These are phyloP conservation scores for Cladorrhinum sp. DNA, from an alignment of 2,329 filamentous ascomycete genomes.

Conservation along the genomic window DNA sequence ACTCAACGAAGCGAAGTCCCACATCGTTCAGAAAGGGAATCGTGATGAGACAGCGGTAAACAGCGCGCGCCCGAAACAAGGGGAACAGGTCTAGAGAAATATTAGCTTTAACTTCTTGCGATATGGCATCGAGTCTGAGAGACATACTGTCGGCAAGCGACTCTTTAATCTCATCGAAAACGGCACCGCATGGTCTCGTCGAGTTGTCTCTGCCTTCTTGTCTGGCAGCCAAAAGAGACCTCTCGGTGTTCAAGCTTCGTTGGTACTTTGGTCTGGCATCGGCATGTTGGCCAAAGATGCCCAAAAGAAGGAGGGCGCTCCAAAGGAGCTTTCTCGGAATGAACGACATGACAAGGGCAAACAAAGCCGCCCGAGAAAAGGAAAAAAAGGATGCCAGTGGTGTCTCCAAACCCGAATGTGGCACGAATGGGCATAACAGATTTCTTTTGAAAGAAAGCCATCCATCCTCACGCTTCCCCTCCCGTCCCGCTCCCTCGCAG, in stretches of 20 bases:
- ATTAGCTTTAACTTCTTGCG: too few relatives aligned
- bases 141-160: neutral
- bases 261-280: neutral
- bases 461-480: neutral
- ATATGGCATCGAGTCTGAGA: too few relatives aligned
- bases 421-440: neutral
- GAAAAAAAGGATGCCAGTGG: neutral
- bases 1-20: conserved; percentile 41
- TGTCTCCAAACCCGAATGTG: neutral
- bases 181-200: neutral
- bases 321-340: neutral
- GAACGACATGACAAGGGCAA: neutral
- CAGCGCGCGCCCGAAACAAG: conserved; percentile 26
- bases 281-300: neutral
- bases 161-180: neutral
- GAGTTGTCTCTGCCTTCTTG: neutral
- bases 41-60: conserved; percentile 40
- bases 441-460: neutral
- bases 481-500: neutral
- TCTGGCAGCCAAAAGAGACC: neutral
- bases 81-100: neutral
- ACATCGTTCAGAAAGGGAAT: conserved; percentile 45
- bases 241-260: neutral
- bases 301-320: neutral
- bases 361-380: too few relatives aligned